Evolutionary conservation across 2,329 filamentous ascomycete species (phyloP), one percentile per base, ranked within the genome.

Genomic region (Diaporthe capsici): DNA sequence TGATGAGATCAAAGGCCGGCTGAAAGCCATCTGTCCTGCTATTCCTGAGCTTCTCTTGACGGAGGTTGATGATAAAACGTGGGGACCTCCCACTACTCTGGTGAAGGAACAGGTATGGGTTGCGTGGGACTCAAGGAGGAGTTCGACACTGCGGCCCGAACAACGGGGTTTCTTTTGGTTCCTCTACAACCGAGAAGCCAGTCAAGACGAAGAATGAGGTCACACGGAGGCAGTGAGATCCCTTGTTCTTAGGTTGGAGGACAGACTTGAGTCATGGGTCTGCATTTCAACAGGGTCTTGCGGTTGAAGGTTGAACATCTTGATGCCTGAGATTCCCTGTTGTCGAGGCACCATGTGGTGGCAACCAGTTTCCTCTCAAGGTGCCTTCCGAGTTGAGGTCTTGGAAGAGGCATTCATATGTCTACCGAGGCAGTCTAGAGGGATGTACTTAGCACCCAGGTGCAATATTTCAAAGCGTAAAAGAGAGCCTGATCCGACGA

Each of bases 21-120:
- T 65, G 39, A 47, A 42, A 65, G 39, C 25, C 3, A 47, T 65
- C 4, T 65, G 60, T 2, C 60, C 60, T 6, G 39, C 60, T 22
- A 47, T 65, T 8, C 60, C 60, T 6, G 60, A 39, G 17, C 25
- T 65, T 9, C 3, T 31, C 17, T 22, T 47, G 60, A 47, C 7
- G 4, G 60, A 65, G 28, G 17, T n/a, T 5, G 10, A 20, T 15
- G 60, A 65, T 15, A 65, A 1, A 22, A 22, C 4, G 0, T 65
- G 25, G 39, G 60, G 60, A 7, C 60, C 60, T 12, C 25, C 4
- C 25, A 65, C 39, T 4, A 31, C 13, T 13, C 34, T 65, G 25
- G 60, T 65, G 39, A 65, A 65, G 60, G 8, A 47, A 31, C 39
- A 65, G 8, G 39, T 65, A 17, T 65, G 60, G 60, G 60, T 65